Conservation (phyloP, 495 filamentous ascomycete genomes). For the Trypethelium eluteriae region DNA sequence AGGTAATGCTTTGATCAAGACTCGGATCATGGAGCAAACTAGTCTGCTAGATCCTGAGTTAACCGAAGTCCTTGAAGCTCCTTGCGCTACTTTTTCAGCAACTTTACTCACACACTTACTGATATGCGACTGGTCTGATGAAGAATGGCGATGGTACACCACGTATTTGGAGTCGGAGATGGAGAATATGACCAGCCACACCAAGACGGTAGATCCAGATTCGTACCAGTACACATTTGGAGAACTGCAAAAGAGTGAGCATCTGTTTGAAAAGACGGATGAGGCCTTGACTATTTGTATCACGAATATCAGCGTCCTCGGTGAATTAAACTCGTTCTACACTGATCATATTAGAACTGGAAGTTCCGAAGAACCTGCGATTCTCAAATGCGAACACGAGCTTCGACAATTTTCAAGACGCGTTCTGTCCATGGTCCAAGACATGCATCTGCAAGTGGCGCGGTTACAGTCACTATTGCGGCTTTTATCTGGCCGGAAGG, state of each 20-base stretch:
- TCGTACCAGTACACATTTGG: too few species aligned
- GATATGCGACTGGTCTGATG: slow-evolving; percentile 37
- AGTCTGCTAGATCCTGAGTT: slow-evolving; percentile 27
- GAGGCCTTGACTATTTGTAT: too few species aligned
- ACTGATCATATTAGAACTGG: too few species aligned
- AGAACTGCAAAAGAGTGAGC: too few species aligned
- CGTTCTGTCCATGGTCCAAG: too few species aligned
- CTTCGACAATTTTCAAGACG: too few species aligned
- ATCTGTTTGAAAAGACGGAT: too few species aligned
- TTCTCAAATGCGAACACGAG: too few species aligned
- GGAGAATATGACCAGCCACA: slow-evolving; percentile 15
- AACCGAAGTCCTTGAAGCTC: neutral
- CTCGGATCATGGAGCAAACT: slow-evolving; percentile 34
- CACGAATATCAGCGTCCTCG: too few species aligned
- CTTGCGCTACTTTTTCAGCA: slow-evolving; percentile 15
- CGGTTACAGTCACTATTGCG: neutral
- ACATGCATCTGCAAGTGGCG: neutral
- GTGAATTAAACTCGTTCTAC: too few species aligned
- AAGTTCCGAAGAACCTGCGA: too few species aligned
- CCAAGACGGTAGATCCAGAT: too few species aligned
- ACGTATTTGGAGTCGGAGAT: slow-evolving; percentile 35
- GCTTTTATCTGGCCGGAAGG: neutral
- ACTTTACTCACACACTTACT: slow-evolving; percentile 22
- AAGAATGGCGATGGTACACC: slow-evolving; percentile 41
- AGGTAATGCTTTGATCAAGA: slow-evolving; percentile 28